Base-by-base conservation (phyloP, 805 yeast genomes). In the Cyberlindnera xylosilytica region DNA sequence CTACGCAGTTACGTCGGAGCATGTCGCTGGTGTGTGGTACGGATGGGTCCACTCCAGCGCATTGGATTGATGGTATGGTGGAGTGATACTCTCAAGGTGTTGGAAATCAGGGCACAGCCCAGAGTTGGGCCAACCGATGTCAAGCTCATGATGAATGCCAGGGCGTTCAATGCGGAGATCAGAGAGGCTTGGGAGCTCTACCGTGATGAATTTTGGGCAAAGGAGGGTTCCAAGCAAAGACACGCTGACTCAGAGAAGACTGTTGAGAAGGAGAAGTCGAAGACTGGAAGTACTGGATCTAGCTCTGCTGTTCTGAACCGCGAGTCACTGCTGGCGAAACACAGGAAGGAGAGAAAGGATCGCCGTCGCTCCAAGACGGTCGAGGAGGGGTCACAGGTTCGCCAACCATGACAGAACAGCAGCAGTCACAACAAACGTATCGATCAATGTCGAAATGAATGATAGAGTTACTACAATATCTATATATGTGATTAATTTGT, bases 141-240 rank as follows among this genome's bases (percentile, higher is more conserved):
- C 11, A 90, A 89, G 60, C 61, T 93, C 8, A 84, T 87, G 9
- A 68, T 93, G 42, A 83, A 83, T 44, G 85, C 97, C 3, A 69
- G 96, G 38, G 81, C 82, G 1, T 93, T 91, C 63, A 78, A 79
- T 46, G 80, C 93, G 0, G 90, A 85, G 37, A 78, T 85, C 6
- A 74, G 97, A 49, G 97, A 90, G 61, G 90, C 88, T 9, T 91
- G 99, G 98, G 99, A 91, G 57, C 63, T 88, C 31, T 91, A 90
- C 56, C 66, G 99, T 46, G 87, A 86, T 52, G 97, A 90, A 60
- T 93, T 89, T 59, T 93, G 98, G 97, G 78, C 81, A 18, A 74
- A 83, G 52, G 96, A 89, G 60, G 86, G 87, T 1, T 76, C 79
- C 2, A 72, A 88, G 51, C 68, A 89, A 49, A 64, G 77, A 33